Base-by-base conservation (phyloP, 352 stramenopile genomes). In the Peronospora belbahrii region DNA sequence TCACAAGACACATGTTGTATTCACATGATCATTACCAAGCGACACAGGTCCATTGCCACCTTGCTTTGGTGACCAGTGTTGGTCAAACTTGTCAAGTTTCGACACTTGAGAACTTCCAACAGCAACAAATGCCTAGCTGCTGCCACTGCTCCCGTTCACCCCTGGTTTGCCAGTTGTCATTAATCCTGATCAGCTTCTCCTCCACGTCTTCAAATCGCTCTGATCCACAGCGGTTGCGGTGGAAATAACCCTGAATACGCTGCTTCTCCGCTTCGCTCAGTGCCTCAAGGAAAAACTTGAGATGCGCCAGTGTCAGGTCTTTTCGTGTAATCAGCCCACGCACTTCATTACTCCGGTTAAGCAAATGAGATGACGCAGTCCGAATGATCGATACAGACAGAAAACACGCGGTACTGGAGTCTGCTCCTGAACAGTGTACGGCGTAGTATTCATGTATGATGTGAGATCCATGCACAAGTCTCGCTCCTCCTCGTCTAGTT, bases 391-490 rank as follows among this genome's bases (percentile, higher is more conserved):
- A 66, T 99, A 99, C 15, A 99, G 60, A 23, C 93, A 83, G 72
- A 99, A 99, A 0, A 95, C 88, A 24, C 95, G 79, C 28, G 96
- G 83, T 45, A 98, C 91, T 2, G 93, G 96, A 0, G 89, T 93
- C 52, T 85, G 75, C 43, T 97, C 89, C 42, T 98, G 95, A 1
- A 99, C 88, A 1, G 81, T 97, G 58, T 97, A 95, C 4, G 95
- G 93, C 15, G 93, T 96, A 17, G 91, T 86, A 65, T 98, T 98
- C 56, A 98, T 95, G 72, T 98, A 98, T 0, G 96, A 95, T n/a
- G 94, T 87, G 18, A 98, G 63, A 60, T 98, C 93, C 61, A 98
- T 86, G 78, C 81, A 93, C 48, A 93, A 45, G 23, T 89, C 74
- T 0, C 70, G 65, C 45, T 93, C 81, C 53, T 94, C 94, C 10